Conservation (phyloP, 2,329 filamentous ascomycete genomes). For the Fusarium floridanum region DNA sequence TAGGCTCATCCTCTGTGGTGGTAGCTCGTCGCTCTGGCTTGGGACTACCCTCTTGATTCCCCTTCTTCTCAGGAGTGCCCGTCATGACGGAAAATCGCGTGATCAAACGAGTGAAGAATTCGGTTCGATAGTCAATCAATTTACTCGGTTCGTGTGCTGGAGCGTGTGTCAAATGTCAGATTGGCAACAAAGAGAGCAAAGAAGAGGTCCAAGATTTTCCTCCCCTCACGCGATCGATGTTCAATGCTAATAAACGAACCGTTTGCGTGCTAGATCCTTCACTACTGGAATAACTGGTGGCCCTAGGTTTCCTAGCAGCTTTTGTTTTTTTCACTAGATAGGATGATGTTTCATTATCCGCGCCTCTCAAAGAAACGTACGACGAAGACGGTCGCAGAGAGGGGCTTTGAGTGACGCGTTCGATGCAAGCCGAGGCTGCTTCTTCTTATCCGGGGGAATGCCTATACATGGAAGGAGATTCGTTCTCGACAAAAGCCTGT, state of each 20-base stretch:
- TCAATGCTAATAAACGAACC: slow-evolving; percentile 6
- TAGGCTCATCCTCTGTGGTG: slow-evolving; percentile 10
- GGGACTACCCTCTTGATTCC: not conserved
- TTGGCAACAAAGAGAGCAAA: not conserved
- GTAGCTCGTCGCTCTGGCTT: slow-evolving; percentile 8
- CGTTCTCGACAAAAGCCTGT: not conserved
- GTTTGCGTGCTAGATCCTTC: slow-evolving; percentile 11
- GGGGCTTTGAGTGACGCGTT: not conserved
- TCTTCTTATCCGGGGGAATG: not conserved
- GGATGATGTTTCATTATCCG: not conserved
- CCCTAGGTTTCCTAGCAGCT: not conserved
- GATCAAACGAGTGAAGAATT: not conserved
- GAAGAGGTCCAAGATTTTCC: slow-evolving; percentile 2
- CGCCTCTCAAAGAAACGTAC: not conserved
- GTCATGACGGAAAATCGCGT: slow-evolving; percentile 11
- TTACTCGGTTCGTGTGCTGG: not conserved
- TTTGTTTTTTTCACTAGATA: not conserved
- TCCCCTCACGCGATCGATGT: slow-evolving; percentile 1
- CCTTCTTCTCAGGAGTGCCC: not conserved
- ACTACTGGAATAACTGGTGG: slow-evolving; percentile 29
- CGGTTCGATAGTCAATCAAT: too few relatives aligned
- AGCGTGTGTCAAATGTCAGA: not conserved
- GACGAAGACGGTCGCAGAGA: not conserved
- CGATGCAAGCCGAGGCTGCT: not conserved
- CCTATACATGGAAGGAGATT: not conserved